These are phyloP conservation scores for Cocos nucifera DNA, from an alignment of 176 grass and related monocot genomes.

Conservation along the genomic window DNA sequence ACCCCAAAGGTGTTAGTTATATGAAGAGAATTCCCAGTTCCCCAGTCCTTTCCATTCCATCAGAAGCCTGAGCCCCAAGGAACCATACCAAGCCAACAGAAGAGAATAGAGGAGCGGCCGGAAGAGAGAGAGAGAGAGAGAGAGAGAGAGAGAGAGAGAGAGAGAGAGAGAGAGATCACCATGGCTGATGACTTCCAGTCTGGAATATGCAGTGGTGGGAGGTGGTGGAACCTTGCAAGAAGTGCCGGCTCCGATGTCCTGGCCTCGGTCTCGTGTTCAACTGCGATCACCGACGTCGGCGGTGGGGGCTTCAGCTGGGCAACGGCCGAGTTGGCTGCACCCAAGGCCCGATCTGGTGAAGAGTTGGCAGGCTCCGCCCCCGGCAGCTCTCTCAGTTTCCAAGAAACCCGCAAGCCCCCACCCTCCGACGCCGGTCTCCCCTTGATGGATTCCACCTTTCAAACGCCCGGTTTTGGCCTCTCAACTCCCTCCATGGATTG, in stretches of 20 bases:
- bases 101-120: background rate
- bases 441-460: background rate
- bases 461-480: too few relatives aligned
- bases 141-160: background rate
- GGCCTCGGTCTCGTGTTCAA: background rate
- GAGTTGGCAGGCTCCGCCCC: constrained; percentile 22
- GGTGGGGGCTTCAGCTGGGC: background rate
- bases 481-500: constrained; percentile 8
- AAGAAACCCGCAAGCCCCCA: background rate
- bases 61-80: too few relatives aligned
- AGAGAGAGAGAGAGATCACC: background rate
- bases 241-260: background rate
- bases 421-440: background rate
- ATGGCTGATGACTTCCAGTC: constrained; percentile 6
- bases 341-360: constrained; percentile 7
- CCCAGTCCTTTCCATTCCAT: too few relatives aligned
- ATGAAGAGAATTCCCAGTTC: too few relatives aligned
- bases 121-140: background rate
- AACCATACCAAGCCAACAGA: background rate
- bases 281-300: background rate
- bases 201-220: constrained; percentile 7
- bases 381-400: constrained; percentile 22
- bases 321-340: constrained; percentile 3
- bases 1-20: too few relatives aligned
- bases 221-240: constrained; percentile 3